Base-by-base conservation (phyloP, 78 protist genomes). In the Pigoraptor vietnamica region DNA sequence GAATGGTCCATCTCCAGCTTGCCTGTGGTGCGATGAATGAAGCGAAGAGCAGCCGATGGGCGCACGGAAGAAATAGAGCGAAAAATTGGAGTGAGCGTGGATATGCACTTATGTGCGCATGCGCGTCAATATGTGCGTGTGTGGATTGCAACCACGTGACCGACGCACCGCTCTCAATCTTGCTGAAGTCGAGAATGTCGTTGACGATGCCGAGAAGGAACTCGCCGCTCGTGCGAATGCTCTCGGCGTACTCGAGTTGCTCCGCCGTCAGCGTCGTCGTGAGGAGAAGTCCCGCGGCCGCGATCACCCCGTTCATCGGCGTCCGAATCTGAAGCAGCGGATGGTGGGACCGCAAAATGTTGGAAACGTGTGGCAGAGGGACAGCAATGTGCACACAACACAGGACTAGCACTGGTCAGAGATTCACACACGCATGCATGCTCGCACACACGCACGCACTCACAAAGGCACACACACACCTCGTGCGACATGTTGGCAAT, bases 121-220 rank as follows among this genome's bases (percentile, higher is more conserved):
- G n/a, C n/a, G n/a, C n/a, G n/a, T n/a, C n/a, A n/a, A n/a, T n/a
- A n/a, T n/a, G n/a, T n/a, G n/a, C n/a, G n/a, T n/a, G n/a, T n/a
- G n/a, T n/a, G n/a, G n/a, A n/a, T n/a, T n/a, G n/a, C n/a, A n/a
- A n/a, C n/a, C n/a, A n/a, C n/a, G 67, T 14, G 14, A 48, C 67
- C 67, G 29, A 48, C 67, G 6, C 14, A 48, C 67, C 67, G 29
- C 29, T 21, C 14, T 48, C 67, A 14, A 48, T 48, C 14, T 48
- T 48, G 14, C 67, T 48, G 67, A 83, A 83, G 88, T 83, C 88
- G 88, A 83, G 88, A 9, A 83, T 34, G 38, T 83, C 88, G 88
- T 83, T 34, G 88, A 83, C 39, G 33, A 83, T 83, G 39, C 37
- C 2, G 1, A 83, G 88, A 1, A 83, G 35, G 39, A 35, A 14